phyloP scores from a whole-genome alignment of 805 yeast genomes.

The Phaffomyces thermotolerans region DNA sequence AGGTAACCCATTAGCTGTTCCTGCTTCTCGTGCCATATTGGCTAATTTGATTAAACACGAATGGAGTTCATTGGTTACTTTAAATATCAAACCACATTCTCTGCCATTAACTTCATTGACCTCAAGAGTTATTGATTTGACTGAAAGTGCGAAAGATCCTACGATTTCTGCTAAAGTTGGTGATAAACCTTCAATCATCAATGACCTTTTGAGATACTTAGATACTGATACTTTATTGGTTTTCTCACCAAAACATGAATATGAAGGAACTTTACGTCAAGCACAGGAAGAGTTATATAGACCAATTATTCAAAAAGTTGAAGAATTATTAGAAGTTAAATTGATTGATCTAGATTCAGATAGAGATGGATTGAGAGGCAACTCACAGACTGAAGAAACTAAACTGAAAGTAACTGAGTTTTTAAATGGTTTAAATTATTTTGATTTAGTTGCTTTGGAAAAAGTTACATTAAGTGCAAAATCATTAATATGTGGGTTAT shows the following conservation, averaged over 20 bases:
- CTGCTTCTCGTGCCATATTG: slow-evolving; percentile 47
- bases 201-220: slow-evolving; percentile 65
- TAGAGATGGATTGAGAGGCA: slow-evolving; percentile 72
- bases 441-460: slow-evolving; percentile 85
- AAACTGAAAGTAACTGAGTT: slow-evolving; percentile 57
- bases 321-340: slow-evolving; percentile 40
- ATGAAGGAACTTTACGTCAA: slow-evolving; percentile 70
- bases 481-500: slow-evolving; percentile 76
- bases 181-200: slow-evolving; percentile 44
- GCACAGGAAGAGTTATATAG: slow-evolving; percentile 75
- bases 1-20: slow-evolving; percentile 64
- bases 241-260: slow-evolving; percentile 73
- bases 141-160: slow-evolving; percentile 30
- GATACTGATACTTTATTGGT: slow-evolving; percentile 93
- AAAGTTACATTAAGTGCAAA: slow-evolving; percentile 81
- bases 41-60: slow-evolving; percentile 79
- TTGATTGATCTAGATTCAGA: slow-evolving; percentile 74
- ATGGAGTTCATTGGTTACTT: slow-evolving; percentile 69
- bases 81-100: slow-evolving; percentile 65
- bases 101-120: slow-evolving; percentile 85
- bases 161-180: slow-evolving; percentile 58
- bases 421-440: slow-evolving; percentile 53
- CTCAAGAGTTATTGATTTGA: slow-evolving; percentile 79
- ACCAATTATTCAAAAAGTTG: slow-evolving; percentile 67
- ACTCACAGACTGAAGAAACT: slow-evolving; percentile 56